Conservation (phyloP, 2,329 filamentous ascomycete species). For the Phialophora macrospora region DNA sequence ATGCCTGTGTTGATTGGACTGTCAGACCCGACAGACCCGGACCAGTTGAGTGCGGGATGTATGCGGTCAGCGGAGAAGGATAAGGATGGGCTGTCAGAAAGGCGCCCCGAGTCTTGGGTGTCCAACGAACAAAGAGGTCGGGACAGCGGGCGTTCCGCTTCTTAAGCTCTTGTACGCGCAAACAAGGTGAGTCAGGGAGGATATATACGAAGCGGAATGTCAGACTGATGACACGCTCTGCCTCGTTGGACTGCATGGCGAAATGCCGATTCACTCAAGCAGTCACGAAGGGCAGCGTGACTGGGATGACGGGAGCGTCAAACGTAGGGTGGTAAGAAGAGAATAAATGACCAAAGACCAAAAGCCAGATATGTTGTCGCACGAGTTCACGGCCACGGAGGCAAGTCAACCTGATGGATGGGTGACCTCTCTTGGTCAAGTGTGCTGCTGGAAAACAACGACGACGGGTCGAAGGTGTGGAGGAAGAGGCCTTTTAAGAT, state of each 20-base stretch:
- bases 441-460: conserved; percentile 11
- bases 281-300: conserved; percentile 1
- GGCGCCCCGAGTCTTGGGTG: neutral
- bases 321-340: conserved; percentile 8
- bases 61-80: conserved; percentile 21
- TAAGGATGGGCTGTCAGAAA: conserved; percentile 13
- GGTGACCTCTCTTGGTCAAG: conserved; percentile 5
- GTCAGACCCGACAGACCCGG: conserved; percentile 15
- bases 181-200: conserved; percentile 23
- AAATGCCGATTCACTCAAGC: conserved; percentile 2
- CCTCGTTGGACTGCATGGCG: neutral
- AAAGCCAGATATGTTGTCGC: conserved; percentile 3
- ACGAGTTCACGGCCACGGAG: conserved; percentile 4
- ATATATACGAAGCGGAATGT: conserved; percentile 12
- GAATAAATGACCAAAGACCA: neutral
- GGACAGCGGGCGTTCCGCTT: conserved; percentile 5
- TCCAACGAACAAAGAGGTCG: neutral
- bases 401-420: neutral
- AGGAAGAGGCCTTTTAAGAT: conserved; percentile 17
- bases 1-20: conserved; percentile 14
- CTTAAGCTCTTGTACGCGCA: conserved; percentile 12
- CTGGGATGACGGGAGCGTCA: conserved; percentile 19
- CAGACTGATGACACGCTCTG: conserved; percentile 21
- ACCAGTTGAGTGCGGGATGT: conserved; percentile 9
- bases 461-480: conserved; percentile 1